These are phyloP conservation scores for Toxoplasma gondii DNA, from an alignment of 169 alveolate species.

Conservation along the genomic window DNA sequence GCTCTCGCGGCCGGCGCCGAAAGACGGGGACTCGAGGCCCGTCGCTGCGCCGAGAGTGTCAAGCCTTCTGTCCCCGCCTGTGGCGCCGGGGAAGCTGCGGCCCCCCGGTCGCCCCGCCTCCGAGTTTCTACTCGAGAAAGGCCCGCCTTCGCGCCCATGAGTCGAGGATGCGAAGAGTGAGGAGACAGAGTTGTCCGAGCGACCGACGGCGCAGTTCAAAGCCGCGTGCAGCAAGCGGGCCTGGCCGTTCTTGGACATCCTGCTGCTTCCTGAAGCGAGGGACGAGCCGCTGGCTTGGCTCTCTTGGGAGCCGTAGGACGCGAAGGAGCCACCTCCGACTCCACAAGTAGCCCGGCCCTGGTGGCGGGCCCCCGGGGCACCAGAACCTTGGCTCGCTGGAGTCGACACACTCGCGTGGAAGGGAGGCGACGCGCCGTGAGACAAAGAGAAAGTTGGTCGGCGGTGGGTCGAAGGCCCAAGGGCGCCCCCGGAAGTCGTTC, in stretches of 20 bases:
- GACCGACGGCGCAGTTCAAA: slow-evolving; percentile 42
- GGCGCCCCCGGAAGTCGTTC: too few species aligned
- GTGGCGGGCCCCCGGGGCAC: too few species aligned
- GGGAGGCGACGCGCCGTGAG: neutral
- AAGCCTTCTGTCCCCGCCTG: neutral
- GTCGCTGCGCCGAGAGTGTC: neutral
- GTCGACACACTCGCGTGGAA: neutral
- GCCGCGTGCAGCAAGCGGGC: slow-evolving; percentile 60
- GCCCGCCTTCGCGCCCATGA: neutral
- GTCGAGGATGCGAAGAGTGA: neutral
- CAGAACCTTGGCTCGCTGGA: neutral
- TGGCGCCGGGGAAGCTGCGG: neutral
- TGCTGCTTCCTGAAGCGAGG: neutral
- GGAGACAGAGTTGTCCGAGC: neutral
- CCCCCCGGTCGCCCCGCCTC: neutral
- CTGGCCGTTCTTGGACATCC: slow-evolving; percentile 44
- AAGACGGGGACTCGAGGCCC: neutral
- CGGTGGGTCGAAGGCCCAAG: neutral
- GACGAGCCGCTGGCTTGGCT: neutral
- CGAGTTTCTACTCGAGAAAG: neutral
- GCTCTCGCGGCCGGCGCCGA: neutral
- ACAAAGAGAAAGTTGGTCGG: neutral
- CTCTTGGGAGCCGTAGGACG: too few species aligned
- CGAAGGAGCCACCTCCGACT: too few species aligned
- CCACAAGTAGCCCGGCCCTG: too few species aligned